Conservation (phyloP, 345 rosid genomes). For the Arabidopsis suecica region DNA sequence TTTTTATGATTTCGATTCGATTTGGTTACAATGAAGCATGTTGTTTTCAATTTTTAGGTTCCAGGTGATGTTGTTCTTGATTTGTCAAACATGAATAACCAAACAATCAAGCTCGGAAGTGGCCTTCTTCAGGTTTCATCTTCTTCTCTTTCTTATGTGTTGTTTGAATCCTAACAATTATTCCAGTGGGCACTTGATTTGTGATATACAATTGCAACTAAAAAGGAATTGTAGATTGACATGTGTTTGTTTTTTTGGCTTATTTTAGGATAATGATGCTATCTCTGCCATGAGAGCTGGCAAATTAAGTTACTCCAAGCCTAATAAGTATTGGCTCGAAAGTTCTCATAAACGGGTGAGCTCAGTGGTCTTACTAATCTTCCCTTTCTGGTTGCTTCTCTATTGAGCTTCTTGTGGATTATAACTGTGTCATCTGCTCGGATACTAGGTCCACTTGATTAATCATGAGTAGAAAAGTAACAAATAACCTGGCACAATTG, state of each 20-base stretch:
- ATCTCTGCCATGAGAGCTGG: slow-evolving; percentile 80
- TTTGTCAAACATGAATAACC: slow-evolving; percentile 71
- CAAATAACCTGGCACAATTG: too few relatives aligned
- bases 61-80: slow-evolving; percentile 89
- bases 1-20: not conserved
- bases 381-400: not conserved
- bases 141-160: not conserved
- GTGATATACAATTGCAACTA: not conserved
- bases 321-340: slow-evolving; percentile 50
- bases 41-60: slow-evolving; percentile 52
- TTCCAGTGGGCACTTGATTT: not conserved
- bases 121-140: slow-evolving; percentile 81
- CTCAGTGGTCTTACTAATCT: not conserved
- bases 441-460: too few relatives aligned
- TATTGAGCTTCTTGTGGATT: slow-evolving; percentile 1
- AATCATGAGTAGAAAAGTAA: too few relatives aligned
- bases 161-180: slow-evolving; percentile 5
- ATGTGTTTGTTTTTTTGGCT: slow-evolving; percentile 20
- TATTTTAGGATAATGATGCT: slow-evolving; percentile 64
- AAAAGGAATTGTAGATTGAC: slow-evolving; percentile 8
- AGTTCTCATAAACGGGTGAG: slow-evolving; percentile 85
- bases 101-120: slow-evolving; percentile 83
- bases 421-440: not conserved
- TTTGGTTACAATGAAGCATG: not conserved
- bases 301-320: slow-evolving; percentile 70